A percentile compares a stretch with the other conserved stretches of the same genome.
phyloP scores from a whole-genome alignment of 345 rosid genomes.

The Linum lewisii region DNA sequence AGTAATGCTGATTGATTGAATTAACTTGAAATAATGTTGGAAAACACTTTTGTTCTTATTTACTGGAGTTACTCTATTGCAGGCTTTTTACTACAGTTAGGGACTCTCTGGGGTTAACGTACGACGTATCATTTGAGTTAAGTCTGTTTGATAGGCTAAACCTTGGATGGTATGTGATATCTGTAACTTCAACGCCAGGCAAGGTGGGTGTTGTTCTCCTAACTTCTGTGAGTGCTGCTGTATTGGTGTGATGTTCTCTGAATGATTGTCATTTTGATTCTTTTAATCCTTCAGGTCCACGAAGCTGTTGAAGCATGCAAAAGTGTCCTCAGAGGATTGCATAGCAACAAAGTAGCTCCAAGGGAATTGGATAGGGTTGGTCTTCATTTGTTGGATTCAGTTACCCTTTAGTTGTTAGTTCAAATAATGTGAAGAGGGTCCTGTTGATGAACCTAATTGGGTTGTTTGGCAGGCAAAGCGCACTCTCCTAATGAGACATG shows the following conservation, averaged over 20 bases:
- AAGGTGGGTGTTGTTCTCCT: slow-evolving; percentile 47
- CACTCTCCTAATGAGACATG: slow-evolving; percentile 96
- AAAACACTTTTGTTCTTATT: background rate
- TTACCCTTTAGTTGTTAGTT: background rate
- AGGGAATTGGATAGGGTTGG: slow-evolving; percentile 97
- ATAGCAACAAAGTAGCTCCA: slow-evolving; percentile 66
- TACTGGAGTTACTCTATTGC: slow-evolving; percentile 13
- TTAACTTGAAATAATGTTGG: background rate
- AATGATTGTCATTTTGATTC: slow-evolving; percentile 15
- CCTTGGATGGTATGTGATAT: slow-evolving; percentile 98
- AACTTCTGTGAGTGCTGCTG: slow-evolving; percentile 10
- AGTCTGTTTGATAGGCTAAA: slow-evolving; percentile 89
- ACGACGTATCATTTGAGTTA: slow-evolving; percentile 95
- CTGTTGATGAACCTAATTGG: slow-evolving; percentile 10
- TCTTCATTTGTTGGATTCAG: slow-evolving; percentile 12
- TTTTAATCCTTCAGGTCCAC: slow-evolving; percentile 46
- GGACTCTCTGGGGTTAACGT: slow-evolving; percentile 97
- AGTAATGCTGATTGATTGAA: background rate
- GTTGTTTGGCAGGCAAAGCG: slow-evolving; percentile 63
- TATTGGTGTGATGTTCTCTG: slow-evolving; percentile 5
- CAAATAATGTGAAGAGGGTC: background rate
- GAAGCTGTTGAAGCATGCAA: slow-evolving; percentile 99
- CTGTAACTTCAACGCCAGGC: slow-evolving; percentile 93
- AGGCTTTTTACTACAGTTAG: slow-evolving; percentile 99
- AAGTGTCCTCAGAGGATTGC: slow-evolving; percentile 87